Evolutionary conservation across 2,329 filamentous ascomycete genomes (phyloP).

Genomic region (Beauveria caledonica): DNA sequence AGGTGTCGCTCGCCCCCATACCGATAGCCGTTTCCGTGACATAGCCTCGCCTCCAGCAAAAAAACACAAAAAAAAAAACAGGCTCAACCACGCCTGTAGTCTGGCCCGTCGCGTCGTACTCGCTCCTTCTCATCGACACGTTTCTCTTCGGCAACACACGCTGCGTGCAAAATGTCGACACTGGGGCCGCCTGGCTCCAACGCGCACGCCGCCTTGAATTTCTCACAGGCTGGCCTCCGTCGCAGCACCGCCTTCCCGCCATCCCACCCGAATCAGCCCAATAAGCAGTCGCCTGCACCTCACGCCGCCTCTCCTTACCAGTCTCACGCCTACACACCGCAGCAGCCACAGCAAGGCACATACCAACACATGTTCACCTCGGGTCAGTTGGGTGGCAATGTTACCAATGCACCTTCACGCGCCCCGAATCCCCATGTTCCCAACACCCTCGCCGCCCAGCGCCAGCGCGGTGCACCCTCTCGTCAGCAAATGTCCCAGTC

Average conservation of each 20-base stretch:
- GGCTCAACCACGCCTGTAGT: not conserved
- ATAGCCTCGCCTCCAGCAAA: not conserved
- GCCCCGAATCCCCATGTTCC: constrained; percentile 37
- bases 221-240: constrained; percentile 42
- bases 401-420: constrained; percentile 40
- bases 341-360: constrained; percentile 39
- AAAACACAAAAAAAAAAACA: constrained; percentile 1
- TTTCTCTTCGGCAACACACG: not conserved
- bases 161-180: constrained; percentile 33
- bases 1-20: not conserved
- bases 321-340: constrained; percentile 43
- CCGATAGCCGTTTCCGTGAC: not conserved
- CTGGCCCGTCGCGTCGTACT: constrained; percentile 6
- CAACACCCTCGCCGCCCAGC: constrained; percentile 35
- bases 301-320: constrained; percentile 49
- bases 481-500: constrained; percentile 36
- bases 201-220: constrained; percentile 44
- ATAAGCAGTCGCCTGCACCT: constrained; percentile 47
- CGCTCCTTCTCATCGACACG: not conserved
- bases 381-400: constrained; percentile 37
- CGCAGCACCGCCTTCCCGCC: constrained; percentile 36
- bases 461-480: constrained; percentile 35
- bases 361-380: constrained; percentile 47
- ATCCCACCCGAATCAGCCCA: constrained; percentile 41
- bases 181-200: constrained; percentile 43